phyloP scores from a whole-genome alignment of 768 basidiomycete genomes.

The Tulasnella sp. region DNA sequence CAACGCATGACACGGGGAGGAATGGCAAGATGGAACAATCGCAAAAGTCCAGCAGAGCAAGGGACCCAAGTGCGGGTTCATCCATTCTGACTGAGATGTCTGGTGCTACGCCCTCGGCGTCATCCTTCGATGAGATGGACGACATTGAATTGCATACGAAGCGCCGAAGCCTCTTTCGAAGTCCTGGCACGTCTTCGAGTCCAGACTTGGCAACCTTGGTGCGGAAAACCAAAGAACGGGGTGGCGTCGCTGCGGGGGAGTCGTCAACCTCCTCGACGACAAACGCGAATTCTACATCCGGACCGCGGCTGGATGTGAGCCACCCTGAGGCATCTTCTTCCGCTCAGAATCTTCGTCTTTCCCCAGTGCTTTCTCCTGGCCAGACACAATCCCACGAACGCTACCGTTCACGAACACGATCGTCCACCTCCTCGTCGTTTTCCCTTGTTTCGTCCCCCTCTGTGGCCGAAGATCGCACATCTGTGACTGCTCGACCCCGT shows the following conservation, averaged over 20 bases:
- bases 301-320: too few relatives aligned
- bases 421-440: constrained; percentile 19
- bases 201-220: constrained; percentile 84
- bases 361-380: neutral
- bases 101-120: constrained; percentile 31
- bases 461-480: neutral
- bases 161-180: constrained; percentile 75
- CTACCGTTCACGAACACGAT: constrained; percentile 1
- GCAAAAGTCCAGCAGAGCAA: constrained; percentile 22
- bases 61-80: constrained; percentile 26
- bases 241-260: constrained; percentile 19
- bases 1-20: too few relatives aligned
- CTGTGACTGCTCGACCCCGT: neutral
- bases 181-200: constrained; percentile 78
- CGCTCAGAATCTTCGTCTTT: constrained; percentile 3
- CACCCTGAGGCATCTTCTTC: constrained; percentile 12
- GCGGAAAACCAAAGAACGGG: constrained; percentile 66
- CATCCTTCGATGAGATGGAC: constrained; percentile 37
- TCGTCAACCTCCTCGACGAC: neutral
- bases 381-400: neutral
- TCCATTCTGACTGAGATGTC: constrained; percentile 33
- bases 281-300: constrained; percentile 4
- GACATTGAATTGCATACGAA: constrained; percentile 58
- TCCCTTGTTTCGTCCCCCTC: constrained; percentile 12
- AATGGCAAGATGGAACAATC: too few relatives aligned